Evolutionary conservation across 2,329 filamentous ascomycete genomes (phyloP).

Genomic region (Ceratocystis albifundus): DNA sequence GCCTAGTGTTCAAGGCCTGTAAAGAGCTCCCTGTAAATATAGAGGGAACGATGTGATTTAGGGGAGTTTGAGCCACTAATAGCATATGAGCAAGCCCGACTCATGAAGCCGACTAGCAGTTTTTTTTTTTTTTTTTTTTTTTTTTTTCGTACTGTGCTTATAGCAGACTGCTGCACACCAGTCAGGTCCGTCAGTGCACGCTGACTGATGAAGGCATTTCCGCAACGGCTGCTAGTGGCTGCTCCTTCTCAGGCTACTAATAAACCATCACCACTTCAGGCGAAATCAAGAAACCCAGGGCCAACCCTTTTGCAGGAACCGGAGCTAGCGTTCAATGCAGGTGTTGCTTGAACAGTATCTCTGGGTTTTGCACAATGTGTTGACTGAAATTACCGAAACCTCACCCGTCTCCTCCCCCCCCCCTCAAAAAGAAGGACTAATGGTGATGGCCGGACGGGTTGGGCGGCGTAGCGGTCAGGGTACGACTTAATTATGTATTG

Average conservation of each 20-base stretch:
- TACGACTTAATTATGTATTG: background rate
- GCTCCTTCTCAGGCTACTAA: background rate
- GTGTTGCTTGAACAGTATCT: background rate
- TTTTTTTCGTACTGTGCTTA: background rate
- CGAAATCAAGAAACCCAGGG: background rate
- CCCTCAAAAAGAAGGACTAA: background rate
- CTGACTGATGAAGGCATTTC: background rate
- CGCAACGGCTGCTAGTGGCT: background rate
- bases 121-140: no score
- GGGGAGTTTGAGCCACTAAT: no score
- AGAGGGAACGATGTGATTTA: no score
- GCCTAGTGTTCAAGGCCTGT: no score
- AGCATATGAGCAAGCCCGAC: no score
- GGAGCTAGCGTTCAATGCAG: background rate
- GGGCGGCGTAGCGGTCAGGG: no score
- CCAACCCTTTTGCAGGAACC: background rate
- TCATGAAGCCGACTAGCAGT: no score
- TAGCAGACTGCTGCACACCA: background rate
- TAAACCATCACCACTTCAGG: background rate
- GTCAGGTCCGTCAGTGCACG: background rate
- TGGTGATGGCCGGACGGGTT: background rate
- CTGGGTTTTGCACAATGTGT: no score
- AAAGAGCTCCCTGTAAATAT: no score
- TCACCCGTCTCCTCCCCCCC: no score
- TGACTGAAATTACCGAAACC: background rate